Evolutionary conservation across 495 filamentous ascomycete species (phyloP), one percentile per base, ranked within the genome.

Genomic region (Daldinia childiae): DNA sequence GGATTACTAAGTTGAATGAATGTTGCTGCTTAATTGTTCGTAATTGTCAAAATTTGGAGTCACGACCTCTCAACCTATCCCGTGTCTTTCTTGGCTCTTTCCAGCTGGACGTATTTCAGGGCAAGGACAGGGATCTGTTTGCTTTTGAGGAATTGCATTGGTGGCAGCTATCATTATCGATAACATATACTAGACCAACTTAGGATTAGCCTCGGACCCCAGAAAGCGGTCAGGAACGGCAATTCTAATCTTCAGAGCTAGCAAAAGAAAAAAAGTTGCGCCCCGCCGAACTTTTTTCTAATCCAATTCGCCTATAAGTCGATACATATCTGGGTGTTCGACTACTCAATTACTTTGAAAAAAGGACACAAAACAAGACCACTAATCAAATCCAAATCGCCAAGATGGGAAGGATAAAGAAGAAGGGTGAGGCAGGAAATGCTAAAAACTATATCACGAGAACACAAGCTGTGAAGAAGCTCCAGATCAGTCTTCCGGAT

Each of bases 381-480:
- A 56, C 11, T 29, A 41, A 60, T 21, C 27, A 2, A 38, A 41
- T n/a, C 17, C 34, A 45, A 67, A 17, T 68, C 64, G 55, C 30
- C 69, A 75, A 50, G n/a, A 97, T 97, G 94, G 90, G 79, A 34
- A 90, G 87, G 71, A 93, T 97, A 66, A 97, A 97, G 90, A 97
- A 94, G 88, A 97, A 96, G 86, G 94, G 95, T 75, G 91, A 90
- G 76, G 88, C 93, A 77, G 95, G 95, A 82, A 88, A 91, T 82
- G 94, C 95, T 84, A 98, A 95, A 84, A 98, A 98, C 87, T 99
- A 94, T 85, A 95, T 98, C 71, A 98, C 95, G 52, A 88, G 95
- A 80, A 97, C 94, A 3, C 93, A 97, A 80, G 95, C 96, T 15
- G 93, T 98, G 69, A 92, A 94, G 73, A 98, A 98, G 85, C 90